A percentile compares a stretch with the other conserved stretches of the same genome.
Conservation (phyloP, 2,329 filamentous ascomycete genomes). For the Colletotrichum sp. region DNA sequence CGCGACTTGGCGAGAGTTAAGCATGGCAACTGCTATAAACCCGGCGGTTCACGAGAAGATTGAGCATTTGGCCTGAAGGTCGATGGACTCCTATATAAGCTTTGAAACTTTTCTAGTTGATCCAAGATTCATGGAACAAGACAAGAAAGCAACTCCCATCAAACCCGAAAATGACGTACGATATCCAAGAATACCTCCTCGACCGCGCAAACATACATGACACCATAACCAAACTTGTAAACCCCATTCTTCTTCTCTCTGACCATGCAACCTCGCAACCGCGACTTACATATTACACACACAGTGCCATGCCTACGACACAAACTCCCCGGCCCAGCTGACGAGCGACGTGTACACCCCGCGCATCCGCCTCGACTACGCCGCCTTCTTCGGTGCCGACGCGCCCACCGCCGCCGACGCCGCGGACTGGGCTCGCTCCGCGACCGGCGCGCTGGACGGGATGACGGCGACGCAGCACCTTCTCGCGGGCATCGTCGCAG, state of each 20-base stretch:
- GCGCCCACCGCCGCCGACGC: slow-evolving; percentile 12
- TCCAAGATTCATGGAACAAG: neutral
- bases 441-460: neutral
- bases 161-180: slow-evolving; percentile 17
- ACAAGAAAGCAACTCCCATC: neutral
- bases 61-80: neutral
- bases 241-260: neutral
- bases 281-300: neutral
- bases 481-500: slow-evolving; percentile 25
- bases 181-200: slow-evolving; percentile 32
- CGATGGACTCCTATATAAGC: neutral
- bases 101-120: neutral
- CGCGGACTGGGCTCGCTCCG: neutral
- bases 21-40: neutral
- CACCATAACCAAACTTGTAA: slow-evolving; percentile 24
- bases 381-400: slow-evolving; percentile 31
- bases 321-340: slow-evolving; percentile 23
- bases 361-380: slow-evolving; percentile 32
- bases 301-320: slow-evolving; percentile 32
- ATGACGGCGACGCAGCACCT: neutral
- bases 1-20: neutral
- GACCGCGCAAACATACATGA: slow-evolving; percentile 37
- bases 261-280: too few species aligned
- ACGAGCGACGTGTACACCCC: slow-evolving; percentile 30
- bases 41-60: neutral